Percentiles rank a stretch among this genome's conserved stretches.
Conservation (phyloP, 2,329 filamentous ascomycete species). For the Aspergillus fructus region DNA sequence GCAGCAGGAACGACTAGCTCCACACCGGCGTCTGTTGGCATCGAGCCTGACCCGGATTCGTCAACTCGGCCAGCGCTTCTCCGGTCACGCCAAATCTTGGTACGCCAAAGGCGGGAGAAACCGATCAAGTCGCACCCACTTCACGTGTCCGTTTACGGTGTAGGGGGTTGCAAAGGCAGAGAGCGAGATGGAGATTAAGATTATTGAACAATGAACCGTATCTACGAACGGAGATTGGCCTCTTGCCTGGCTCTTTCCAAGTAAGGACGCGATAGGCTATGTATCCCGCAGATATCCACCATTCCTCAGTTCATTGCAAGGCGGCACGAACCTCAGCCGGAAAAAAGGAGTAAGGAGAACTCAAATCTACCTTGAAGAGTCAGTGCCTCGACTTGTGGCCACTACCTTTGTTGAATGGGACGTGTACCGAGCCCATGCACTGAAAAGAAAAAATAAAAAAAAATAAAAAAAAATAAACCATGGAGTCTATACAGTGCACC, state of each 20-base stretch:
- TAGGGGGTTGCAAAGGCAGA: neutral
- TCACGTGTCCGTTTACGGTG: constrained; percentile 7
- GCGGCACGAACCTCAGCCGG: neutral
- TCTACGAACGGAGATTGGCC: neutral
- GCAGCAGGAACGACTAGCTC: constrained; percentile 12
- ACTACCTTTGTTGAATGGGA: neutral
- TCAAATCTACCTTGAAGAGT: neutral
- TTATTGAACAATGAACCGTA: neutral
- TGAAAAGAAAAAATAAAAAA: neutral
- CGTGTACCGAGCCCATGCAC: neutral
- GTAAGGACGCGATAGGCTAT: neutral
- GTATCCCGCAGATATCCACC: neutral
- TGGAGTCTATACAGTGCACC: too few relatives aligned
- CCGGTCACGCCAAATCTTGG: constrained; percentile 21
- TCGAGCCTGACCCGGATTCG: constrained; percentile 13
- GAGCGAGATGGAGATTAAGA: neutral
- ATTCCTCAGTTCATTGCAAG: neutral
- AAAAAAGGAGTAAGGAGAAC: neutral
- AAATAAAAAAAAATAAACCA: too few relatives aligned
- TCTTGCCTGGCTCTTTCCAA: neutral
- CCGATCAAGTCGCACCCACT: constrained; percentile 15
- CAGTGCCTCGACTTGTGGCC: too few relatives aligned
- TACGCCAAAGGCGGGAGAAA: constrained; percentile 21
- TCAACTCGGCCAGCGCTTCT: constrained; percentile 16
- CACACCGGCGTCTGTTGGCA: neutral